These are phyloP conservation scores for Juglanconis sp. DNA, from an alignment of 2,329 filamentous ascomycete genomes.

Conservation along the genomic window DNA sequence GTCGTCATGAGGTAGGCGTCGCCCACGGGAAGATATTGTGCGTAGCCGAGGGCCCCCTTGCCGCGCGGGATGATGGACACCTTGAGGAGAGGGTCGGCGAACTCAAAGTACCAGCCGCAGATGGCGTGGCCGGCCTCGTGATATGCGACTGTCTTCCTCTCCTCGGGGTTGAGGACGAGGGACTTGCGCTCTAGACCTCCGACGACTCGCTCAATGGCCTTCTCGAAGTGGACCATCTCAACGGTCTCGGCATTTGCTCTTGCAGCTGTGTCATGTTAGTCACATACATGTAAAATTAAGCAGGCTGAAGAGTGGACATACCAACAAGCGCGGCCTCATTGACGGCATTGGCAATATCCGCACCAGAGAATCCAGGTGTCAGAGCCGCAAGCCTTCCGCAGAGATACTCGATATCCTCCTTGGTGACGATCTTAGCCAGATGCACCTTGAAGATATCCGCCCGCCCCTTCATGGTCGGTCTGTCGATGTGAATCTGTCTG, in stretches of 20 bases:
- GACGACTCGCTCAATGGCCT: constrained; percentile 95
- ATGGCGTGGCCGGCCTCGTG: constrained; percentile 92
- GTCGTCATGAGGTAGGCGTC: constrained; percentile 96
- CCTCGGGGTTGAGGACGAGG: constrained; percentile 83
- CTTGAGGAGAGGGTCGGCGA: constrained; percentile 95
- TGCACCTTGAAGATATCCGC: constrained; percentile 97
- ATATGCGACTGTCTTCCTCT: constrained; percentile 66
- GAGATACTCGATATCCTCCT: constrained; percentile 83
- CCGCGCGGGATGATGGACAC: constrained; percentile 98
- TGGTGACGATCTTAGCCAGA: constrained; percentile 88
- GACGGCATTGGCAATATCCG: constrained; percentile 96
- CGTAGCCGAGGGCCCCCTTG: constrained; percentile 89
- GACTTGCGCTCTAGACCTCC: constrained; percentile 97
- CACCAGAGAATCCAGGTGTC: constrained; percentile 94
- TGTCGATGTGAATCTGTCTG: constrained; percentile 90
- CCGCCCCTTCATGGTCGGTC: constrained; percentile 92
- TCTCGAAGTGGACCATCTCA: constrained; percentile 88
- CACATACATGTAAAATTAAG: not conserved
- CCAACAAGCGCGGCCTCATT: constrained; percentile 96
- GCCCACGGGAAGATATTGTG: constrained; percentile 88
- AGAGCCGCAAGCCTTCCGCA: constrained; percentile 86
- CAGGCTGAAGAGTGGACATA: constrained; percentile 43
- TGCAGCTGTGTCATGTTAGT: constrained; percentile 58
- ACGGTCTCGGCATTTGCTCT: constrained; percentile 77
- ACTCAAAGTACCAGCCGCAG: constrained; percentile 96